Evolutionary conservation across 225 moss, liverwort and hornwort genomes (phyloP).

Genomic region (Neckera pumila): DNA sequence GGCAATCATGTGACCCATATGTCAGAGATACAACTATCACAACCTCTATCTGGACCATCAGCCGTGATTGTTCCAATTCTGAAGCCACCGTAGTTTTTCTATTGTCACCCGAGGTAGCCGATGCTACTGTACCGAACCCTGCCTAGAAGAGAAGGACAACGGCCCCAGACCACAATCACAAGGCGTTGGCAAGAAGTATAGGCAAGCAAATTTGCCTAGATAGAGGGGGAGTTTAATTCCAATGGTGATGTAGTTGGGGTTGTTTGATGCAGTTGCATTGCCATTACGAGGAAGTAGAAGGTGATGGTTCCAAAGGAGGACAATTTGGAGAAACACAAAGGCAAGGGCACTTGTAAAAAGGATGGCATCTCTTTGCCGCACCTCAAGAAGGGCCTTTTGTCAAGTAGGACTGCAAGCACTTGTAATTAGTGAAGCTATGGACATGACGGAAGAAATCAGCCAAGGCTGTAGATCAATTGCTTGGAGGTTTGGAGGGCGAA

Average conservation of each 20-base stretch:
- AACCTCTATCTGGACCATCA: too few relatives aligned
- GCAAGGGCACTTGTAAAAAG: background rate
- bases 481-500: background rate
- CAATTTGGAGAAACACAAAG: background rate
- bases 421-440: background rate
- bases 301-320: background rate
- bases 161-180: fast-evolving
- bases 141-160: background rate
- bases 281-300: background rate
- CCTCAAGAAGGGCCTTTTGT: background rate
- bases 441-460: fast-evolving
- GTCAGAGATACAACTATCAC: too few relatives aligned
- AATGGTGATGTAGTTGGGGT: fast-evolving
- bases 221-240: background rate
- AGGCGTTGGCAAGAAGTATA: background rate
- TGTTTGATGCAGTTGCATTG: fast-evolving
- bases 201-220: background rate
- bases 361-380: background rate
- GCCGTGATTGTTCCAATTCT: too few relatives aligned
- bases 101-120: fast-evolving
- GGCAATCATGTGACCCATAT: too few relatives aligned
- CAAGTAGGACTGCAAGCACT: background rate
- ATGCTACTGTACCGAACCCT: too few relatives aligned
- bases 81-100: too few relatives aligned
- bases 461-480: fast-evolving